Percentiles rank a stretch among this genome's conserved stretches.
These are phyloP conservation scores for Plasmopara viticola DNA, from an alignment of 352 stramenopile species.

Conservation along the genomic window DNA sequence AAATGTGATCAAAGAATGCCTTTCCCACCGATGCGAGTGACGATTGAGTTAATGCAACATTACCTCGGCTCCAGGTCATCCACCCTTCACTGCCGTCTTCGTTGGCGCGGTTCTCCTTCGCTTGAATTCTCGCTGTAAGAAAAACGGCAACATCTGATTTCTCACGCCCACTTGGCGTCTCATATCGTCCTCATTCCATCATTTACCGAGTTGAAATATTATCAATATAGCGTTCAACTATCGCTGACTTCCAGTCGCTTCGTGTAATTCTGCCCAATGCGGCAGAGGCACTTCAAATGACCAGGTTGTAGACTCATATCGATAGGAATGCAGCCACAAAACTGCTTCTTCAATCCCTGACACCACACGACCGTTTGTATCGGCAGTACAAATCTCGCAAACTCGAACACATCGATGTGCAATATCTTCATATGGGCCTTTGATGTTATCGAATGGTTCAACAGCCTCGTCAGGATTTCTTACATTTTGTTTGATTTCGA, in stretches of 20 bases:
- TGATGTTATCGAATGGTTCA: background rate
- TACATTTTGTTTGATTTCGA: background rate
- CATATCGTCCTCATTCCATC: too few relatives aligned
- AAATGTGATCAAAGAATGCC: too few relatives aligned
- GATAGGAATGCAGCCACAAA: constrained; percentile 53
- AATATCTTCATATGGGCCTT: constrained; percentile 3
- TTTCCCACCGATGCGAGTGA: too few relatives aligned
- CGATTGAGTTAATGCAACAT: too few relatives aligned
- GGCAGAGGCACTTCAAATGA: constrained; percentile 38
- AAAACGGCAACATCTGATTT: too few relatives aligned
- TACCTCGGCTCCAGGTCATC: too few relatives aligned
- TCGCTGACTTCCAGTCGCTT: background rate
- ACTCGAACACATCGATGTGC: constrained; percentile 18
- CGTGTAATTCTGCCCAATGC: constrained; percentile 21
- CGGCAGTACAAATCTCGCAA: constrained; percentile 12
- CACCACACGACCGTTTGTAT: background rate
- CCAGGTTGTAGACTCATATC: constrained; percentile 34
- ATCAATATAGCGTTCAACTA: background rate
- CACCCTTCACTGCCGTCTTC: too few relatives aligned
- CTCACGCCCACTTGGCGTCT: too few relatives aligned
- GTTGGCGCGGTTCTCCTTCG: too few relatives aligned
- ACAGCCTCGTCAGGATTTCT: background rate
- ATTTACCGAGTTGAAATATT: background rate
- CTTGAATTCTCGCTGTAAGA: too few relatives aligned
- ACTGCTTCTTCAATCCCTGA: constrained; percentile 8